phyloP scores from a whole-genome alignment of 805 yeast genomes.

The Middelhovenomyces tepae region DNA sequence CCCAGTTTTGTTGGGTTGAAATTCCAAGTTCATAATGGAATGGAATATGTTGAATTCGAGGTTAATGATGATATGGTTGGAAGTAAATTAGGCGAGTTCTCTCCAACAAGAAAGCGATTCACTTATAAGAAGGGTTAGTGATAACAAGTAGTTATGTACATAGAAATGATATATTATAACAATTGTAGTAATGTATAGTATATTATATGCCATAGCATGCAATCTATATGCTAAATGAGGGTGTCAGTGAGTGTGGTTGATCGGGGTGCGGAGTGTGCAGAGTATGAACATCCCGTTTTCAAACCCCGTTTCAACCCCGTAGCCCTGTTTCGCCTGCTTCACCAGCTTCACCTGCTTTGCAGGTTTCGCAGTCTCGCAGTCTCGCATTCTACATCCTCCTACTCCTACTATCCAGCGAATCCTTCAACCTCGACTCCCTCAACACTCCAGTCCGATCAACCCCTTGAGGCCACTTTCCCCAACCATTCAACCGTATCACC shows the following conservation, averaged over 20 bases:
- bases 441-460: slow-evolving; percentile 73
- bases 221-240: too few species aligned
- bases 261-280: too few species aligned
- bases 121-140: slow-evolving; percentile 46
- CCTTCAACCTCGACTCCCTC: slow-evolving; percentile 61
- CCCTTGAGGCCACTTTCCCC: slow-evolving; percentile 85
- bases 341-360: too few species aligned
- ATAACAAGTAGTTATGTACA: too few species aligned
- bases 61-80: slow-evolving; percentile 96
- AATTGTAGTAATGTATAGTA: too few species aligned
- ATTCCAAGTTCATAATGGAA: slow-evolving; percentile 94
- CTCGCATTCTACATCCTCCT: background rate
- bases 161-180: too few species aligned
- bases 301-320: too few species aligned
- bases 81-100: slow-evolving; percentile 87
- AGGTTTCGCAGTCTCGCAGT: too few species aligned
- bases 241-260: too few species aligned
- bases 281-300: too few species aligned
- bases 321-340: too few species aligned
- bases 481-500: slow-evolving; percentile 70
- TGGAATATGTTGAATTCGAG: slow-evolving; percentile 80
- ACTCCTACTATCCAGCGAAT: slow-evolving; percentile 21
- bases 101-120: slow-evolving; percentile 85
- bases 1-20: slow-evolving; percentile 94
- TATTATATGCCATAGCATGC: too few species aligned